A percentile compares a stretch with the other conserved stretches of the same genome.
phyloP scores from a whole-genome alignment of 2,329 filamentous ascomycete genomes.

The Colletotrichum scovillei region DNA sequence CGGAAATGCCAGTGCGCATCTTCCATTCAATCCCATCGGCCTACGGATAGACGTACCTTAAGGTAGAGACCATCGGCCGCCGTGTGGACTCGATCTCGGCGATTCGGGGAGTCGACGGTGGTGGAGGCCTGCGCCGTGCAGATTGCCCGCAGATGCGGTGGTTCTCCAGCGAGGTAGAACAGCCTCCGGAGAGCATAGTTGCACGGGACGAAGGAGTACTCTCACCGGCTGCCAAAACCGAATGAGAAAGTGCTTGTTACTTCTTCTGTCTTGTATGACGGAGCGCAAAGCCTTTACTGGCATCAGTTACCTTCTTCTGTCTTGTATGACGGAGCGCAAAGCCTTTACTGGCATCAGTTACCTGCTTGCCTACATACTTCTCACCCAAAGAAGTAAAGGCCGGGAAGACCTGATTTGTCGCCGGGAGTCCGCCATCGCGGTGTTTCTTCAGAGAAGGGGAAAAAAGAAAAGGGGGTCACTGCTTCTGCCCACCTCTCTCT shows the following conservation, averaged over 20 bases:
- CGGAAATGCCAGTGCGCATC: conserved; percentile 27
- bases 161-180: not conserved
- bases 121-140: not conserved
- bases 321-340: not conserved
- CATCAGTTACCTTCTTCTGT: too few species aligned
- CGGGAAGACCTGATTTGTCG: not conserved
- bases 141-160: not conserved
- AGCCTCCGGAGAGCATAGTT: not conserved
- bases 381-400: not conserved
- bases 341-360: not conserved
- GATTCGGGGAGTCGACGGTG: not conserved
- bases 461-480: not conserved
- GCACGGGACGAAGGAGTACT: not conserved
- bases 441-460: not conserved
- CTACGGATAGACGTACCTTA: not conserved
- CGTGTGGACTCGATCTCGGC: not conserved
- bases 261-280: not conserved
- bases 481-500: not conserved
- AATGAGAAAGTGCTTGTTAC: not conserved
- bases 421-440: not conserved
- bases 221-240: not conserved
- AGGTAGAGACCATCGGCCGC: not conserved
- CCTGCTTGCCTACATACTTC: not conserved
- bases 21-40: not conserved
- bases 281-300: not conserved